These are phyloP conservation scores for Nigrospora oryzae DNA, from an alignment of 2,329 filamentous ascomycete species.

Conservation along the genomic window DNA sequence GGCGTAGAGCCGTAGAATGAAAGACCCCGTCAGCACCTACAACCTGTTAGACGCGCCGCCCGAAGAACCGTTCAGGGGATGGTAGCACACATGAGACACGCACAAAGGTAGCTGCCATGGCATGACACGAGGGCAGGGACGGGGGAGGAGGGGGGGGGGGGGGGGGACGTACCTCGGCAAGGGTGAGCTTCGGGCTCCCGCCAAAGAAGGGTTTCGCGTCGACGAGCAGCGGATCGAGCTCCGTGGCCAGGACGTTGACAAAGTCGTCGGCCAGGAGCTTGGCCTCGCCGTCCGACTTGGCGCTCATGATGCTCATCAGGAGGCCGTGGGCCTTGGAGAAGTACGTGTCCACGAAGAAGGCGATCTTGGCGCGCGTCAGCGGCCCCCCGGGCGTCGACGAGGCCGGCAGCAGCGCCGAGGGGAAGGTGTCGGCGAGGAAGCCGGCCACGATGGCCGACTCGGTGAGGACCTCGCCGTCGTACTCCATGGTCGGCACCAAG, in stretches of 20 bases:
- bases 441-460: slow-evolving; percentile 5
- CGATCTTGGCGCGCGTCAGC: slow-evolving; percentile 2
- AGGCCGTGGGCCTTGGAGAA: slow-evolving; percentile 4
- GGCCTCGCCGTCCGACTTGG: background rate
- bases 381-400: slow-evolving; percentile 1
- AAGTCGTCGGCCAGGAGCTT: background rate
- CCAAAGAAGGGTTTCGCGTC: slow-evolving; percentile 6
- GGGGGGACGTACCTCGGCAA: slow-evolving; percentile 3
- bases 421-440: slow-evolving; percentile 4
- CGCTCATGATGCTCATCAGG: background rate
- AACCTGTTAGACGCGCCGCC: too few relatives aligned
- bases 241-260: slow-evolving; percentile 1
- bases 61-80: too few relatives aligned
- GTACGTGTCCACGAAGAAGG: slow-evolving; percentile 6
- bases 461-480: slow-evolving; percentile 3
- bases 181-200: slow-evolving; percentile 3
- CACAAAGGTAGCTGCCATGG: too few relatives aligned
- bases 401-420: slow-evolving; percentile 2
- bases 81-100: too few relatives aligned
- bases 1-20: slow-evolving; percentile 4
- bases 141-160: too few relatives aligned
- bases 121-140: too few relatives aligned
- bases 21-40: slow-evolving; percentile 4
- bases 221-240: slow-evolving; percentile 5
- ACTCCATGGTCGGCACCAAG: slow-evolving; percentile 3